These are phyloP conservation scores for Ilyonectria sp. DNA, from an alignment of 2,329 filamentous ascomycete genomes.

Conservation along the genomic window DNA sequence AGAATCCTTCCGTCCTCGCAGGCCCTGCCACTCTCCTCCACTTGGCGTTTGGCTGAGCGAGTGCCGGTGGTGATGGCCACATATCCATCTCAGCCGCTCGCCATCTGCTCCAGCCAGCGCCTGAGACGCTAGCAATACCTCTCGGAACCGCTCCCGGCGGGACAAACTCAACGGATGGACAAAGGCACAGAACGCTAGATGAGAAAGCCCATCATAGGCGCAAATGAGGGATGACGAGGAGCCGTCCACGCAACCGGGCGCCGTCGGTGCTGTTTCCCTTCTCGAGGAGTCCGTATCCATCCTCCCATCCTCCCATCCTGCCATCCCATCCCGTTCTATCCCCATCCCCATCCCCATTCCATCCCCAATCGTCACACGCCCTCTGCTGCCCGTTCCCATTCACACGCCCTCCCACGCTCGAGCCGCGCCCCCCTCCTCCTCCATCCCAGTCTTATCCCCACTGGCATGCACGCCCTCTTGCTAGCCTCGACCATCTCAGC, in stretches of 20 bases:
- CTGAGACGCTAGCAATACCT: conserved; percentile 29
- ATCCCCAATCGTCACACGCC: conserved; percentile 13
- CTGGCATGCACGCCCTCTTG: conserved; percentile 40
- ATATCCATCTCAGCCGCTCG: conserved; percentile 39
- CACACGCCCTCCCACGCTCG: conserved; percentile 12
- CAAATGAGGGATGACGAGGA: conserved; percentile 17
- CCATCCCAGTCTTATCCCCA: conserved; percentile 40
- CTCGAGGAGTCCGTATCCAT: conserved; percentile 34
- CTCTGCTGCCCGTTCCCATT: conserved; percentile 21
- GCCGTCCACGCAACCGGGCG: conserved; percentile 27
- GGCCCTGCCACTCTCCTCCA: conserved; percentile 20
- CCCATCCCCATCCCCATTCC: conserved; percentile 31
- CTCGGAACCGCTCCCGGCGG: neutral
- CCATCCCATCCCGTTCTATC: conserved; percentile 20
- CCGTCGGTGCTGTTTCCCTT: conserved; percentile 41
- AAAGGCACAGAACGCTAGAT: conserved; percentile 1
- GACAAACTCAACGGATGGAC: neutral
- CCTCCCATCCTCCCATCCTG: conserved; percentile 23
- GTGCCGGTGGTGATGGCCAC: conserved; percentile 31
- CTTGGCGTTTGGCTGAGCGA: conserved; percentile 24
- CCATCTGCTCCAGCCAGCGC: conserved; percentile 40
- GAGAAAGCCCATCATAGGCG: neutral
- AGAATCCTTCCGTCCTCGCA: neutral
- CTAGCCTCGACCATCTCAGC: conserved; percentile 39
- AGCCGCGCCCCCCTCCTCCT: conserved; percentile 28